Percentiles rank a stretch among this genome's conserved stretches.
phyloP scores from a whole-genome alignment of 768 basidiomycete species.

The Kwoniella europaea region DNA sequence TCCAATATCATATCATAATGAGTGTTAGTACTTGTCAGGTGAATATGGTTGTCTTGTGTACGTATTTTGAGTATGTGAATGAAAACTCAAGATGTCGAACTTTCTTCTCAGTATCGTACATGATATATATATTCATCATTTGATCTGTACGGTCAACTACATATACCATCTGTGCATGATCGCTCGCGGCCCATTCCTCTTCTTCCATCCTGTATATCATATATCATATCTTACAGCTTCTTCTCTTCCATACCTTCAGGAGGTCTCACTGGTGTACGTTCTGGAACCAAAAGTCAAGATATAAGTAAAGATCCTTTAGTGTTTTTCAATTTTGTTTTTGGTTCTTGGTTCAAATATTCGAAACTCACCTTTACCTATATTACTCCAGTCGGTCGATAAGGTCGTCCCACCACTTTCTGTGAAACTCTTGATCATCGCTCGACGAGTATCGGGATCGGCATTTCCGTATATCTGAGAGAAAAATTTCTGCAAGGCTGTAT shows the following conservation, averaged over 20 bases:
- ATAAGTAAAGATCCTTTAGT: not conserved
- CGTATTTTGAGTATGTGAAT: no score
- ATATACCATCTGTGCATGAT: not conserved
- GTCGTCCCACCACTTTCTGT: constrained; percentile 93
- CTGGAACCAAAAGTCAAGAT: constrained; percentile 16
- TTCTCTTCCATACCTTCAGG: constrained; percentile 84
- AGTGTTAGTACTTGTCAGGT: not conserved
- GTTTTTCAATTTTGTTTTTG: not conserved
- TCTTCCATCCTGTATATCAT: not conserved
- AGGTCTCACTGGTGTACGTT: constrained; percentile 68
- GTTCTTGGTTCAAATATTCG: not conserved
- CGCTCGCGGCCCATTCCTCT: not conserved
- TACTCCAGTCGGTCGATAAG: constrained; percentile 93
- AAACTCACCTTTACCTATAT: constrained; percentile 68
- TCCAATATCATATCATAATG: constrained; percentile 5
- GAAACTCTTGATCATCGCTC: constrained; percentile 99
- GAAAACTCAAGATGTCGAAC: no score
- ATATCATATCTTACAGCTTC: constrained; percentile 55
- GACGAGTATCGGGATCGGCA: constrained; percentile 86
- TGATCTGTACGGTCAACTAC: no score
- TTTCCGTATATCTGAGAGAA: constrained; percentile 81
- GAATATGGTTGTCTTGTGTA: no score
- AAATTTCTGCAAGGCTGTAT: constrained; percentile 80
- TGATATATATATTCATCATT: no score
- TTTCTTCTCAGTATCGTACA: no score